Conservation (phyloP, 2,329 filamentous ascomycete species). For the Chrysosphaeria jannelii region DNA sequence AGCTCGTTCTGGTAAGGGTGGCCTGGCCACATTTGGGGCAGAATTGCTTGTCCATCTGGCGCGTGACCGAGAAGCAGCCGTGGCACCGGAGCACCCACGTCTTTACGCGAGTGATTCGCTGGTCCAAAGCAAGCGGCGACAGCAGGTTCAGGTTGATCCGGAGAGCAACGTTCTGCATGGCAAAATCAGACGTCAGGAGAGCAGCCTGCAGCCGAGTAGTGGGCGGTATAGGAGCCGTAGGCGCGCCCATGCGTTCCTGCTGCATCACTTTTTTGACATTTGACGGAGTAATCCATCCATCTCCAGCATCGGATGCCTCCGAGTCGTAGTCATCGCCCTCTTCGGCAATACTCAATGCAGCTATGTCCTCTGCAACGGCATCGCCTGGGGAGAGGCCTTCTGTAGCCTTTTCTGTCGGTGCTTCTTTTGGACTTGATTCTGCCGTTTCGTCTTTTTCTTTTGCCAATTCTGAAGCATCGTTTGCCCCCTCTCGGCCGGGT, state of each 20-base stretch:
- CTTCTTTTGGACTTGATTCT: neutral
- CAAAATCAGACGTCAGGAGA: constrained; percentile 84
- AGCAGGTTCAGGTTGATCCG: constrained; percentile 47
- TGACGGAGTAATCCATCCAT: constrained; percentile 68
- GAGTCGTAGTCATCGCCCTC: constrained; percentile 12
- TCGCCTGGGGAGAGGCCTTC: constrained; percentile 2
- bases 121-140: constrained; percentile 38
- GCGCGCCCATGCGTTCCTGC: constrained; percentile 21
- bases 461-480: constrained; percentile 1
- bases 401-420: constrained; percentile 4
- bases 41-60: constrained; percentile 70
- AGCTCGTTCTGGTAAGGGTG: constrained; percentile 58
- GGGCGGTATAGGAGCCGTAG: constrained; percentile 21
- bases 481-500: constrained; percentile 9
- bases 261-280: constrained; percentile 69
- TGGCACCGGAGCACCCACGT: constrained; percentile 83
- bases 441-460: constrained; percentile 1
- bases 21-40: constrained; percentile 74
- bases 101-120: constrained; percentile 58
- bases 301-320: too few species aligned
- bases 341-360: constrained; percentile 2
- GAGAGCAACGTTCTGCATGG: constrained; percentile 89
- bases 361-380: neutral
- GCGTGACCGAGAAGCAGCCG: constrained; percentile 63
- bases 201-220: constrained; percentile 36